Base-by-base conservation (phyloP, 75 land plant genomes). In the Azolla pinnata region DNA sequence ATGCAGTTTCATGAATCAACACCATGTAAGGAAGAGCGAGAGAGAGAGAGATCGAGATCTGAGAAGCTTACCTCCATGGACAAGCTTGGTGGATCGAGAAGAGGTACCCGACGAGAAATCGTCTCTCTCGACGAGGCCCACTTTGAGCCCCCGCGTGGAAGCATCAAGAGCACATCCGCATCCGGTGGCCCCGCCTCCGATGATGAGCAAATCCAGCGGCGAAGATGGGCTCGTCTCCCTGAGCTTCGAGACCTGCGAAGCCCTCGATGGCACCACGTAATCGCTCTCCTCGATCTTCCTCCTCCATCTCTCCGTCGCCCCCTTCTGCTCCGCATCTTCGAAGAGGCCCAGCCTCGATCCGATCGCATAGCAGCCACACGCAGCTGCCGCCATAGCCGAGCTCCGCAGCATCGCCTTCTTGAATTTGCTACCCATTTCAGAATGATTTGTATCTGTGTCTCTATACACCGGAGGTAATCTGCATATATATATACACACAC, bases 141-240 rank as follows among this genome's bases (percentile, higher is more conserved):
- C 90, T 4, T 88, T 76, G n/a, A 93, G 73, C 0, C 98, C 98
- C 18, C 98, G 67, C 0, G 96, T 76, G 4, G 65, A 79, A 4
- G 90, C 98, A 24, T 93, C 98, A 24, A 93, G 71, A 5, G 98
- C 98, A n/a, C 76, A 86, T 1, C 98, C 98, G 60, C 82, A 85
- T 0, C 98, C 98, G 10, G 98, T 93, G 54, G 96, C 98, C 4
- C 98, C 98, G 0, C 98, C 98, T 19, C 98, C 98, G 20, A 93
- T 61, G 0, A 93, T 86, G 23, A 93, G 79, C 26, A 93, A 45
- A 56, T 93, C 98, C 4, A 88, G 71, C 4, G 90, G 98, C 48
- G 66, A 72, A 30, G 54, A 40, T 2, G 67, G 28, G 59, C 68
- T 79, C 34, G 81, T 62, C n/a, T 83, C 87, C 29, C 72, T 54